Conservation (phyloP, 2,329 filamentous ascomycete genomes). For the Nigrograna mackinnonii region DNA sequence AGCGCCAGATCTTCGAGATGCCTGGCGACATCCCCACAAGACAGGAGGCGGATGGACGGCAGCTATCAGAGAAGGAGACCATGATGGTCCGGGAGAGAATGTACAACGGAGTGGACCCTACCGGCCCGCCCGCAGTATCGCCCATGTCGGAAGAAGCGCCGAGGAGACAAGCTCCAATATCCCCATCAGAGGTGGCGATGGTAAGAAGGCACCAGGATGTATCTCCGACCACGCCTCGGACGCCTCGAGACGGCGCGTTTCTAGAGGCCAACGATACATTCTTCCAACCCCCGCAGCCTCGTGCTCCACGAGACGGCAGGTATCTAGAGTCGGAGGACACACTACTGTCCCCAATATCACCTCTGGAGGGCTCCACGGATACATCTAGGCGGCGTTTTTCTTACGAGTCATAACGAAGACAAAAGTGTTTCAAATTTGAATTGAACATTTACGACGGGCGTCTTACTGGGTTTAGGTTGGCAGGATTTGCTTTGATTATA, state of each 20-base stretch:
- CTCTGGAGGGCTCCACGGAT: conserved; percentile 33
- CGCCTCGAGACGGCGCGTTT: conserved; percentile 33
- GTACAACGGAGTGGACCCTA: conserved; percentile 50
- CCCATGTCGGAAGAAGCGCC: conserved; percentile 21
- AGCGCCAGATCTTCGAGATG: conserved; percentile 51
- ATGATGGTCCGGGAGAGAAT: conserved; percentile 48
- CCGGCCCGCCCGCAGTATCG: conserved; percentile 17
- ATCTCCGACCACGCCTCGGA: conserved; percentile 34
- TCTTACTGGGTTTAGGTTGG: too few relatives aligned
- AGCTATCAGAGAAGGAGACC: conserved; percentile 53
- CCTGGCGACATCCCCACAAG: conserved; percentile 60
- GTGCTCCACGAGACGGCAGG: conserved; percentile 14
- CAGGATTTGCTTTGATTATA: too few relatives aligned
- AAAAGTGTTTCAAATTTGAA: too few relatives aligned
- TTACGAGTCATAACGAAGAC: conserved; percentile 44
- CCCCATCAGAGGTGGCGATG: conserved; percentile 29
- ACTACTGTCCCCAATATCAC: conserved; percentile 37
- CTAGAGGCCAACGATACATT: conserved; percentile 35
- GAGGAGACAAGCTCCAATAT: conserved; percentile 25
- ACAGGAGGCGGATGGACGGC: conserved; percentile 52
- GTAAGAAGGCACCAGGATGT: conserved; percentile 28
- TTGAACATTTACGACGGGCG: too few relatives aligned
- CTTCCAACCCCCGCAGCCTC: conserved; percentile 19
- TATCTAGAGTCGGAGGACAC: conserved; percentile 28
- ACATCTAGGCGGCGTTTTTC: conserved; percentile 40